Evolutionary conservation across 768 basidiomycete species (phyloP), one percentile per base, ranked within the genome.

Genomic region (Amanita inopinata): DNA sequence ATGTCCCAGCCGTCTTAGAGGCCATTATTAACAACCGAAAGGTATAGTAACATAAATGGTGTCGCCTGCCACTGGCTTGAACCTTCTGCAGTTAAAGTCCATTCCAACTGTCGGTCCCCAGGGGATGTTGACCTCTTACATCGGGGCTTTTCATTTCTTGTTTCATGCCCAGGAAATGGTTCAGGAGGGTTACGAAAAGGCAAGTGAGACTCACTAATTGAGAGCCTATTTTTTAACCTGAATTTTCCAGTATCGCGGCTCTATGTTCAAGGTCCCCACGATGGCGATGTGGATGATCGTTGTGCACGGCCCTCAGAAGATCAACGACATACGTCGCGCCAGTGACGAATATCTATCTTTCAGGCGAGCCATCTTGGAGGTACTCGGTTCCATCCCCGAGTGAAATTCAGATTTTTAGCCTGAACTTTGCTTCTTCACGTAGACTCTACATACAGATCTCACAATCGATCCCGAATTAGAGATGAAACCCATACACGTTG

Each of bases 271-370:
- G 52, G 56, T 76, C 3, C 56, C 73, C 0, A 57, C 58, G 32
- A 51, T 70, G 31, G 58, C 67, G 28, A 56, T 61, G 37, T 77
- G 75, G 74, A 45, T 65, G 10, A 60, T 74, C 15, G 52, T 75
- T 5, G 55, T 69, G 19, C 61, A 64, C 5, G 65, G 70, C 1
- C 55, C 56, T 0, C 47, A 56, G 18, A 56, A 62, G 24, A 56
- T 71, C n/a, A 69, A 74, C 3, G 70, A 74, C 32, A 49, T 76
- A 19, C 63, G 67, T 32, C 66, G 56, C 45, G 66, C 67, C n/a
- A 59, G 65, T 4, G 71, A 73, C 36, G 60, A 70, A n/a, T 60
- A 62, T 19, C 55, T 74, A 3, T 73, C 71, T 20, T 61, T 67
- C 39, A 46, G 52, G 45, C 61, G 64, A 14, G 65, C 64, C 3